Conservation (phyloP, 768 basidiomycete genomes). For the Heimioporus sp. region DNA sequence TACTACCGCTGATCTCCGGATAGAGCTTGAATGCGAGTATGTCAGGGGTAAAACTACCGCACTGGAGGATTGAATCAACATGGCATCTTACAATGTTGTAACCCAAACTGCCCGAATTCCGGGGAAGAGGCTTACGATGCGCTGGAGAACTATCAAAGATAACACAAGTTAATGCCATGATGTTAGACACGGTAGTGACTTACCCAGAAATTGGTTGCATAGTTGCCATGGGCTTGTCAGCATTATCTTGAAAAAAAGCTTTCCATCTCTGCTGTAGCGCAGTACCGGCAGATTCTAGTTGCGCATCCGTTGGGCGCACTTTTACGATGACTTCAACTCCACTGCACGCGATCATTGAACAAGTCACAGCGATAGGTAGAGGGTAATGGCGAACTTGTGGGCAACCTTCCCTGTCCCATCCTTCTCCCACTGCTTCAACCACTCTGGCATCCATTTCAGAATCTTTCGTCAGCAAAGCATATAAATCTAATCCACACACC, state of each 20-base stretch:
- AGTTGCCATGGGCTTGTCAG: conserved; percentile 30
- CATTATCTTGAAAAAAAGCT: conserved; percentile 8
- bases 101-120: too few relatives aligned
- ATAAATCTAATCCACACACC: conserved; percentile 38
- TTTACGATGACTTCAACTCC: conserved; percentile 19
- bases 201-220: conserved; percentile 43
- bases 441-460: conserved; percentile 27
- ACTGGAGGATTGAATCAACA: too few relatives aligned
- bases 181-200: background rate
- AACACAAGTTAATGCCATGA: background rate
- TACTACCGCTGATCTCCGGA: conserved; percentile 43
- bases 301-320: conserved; percentile 20
- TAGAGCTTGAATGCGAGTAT: conserved; percentile 27
- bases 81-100: too few relatives aligned
- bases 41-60: too few relatives aligned
- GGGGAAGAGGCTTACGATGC: too few relatives aligned
- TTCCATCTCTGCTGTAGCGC: conserved; percentile 22
- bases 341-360: conserved; percentile 8
- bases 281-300: conserved; percentile 19
- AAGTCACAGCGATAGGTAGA: background rate
- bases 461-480: conserved; percentile 2
- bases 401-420: conserved; percentile 47
- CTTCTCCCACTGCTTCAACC: conserved; percentile 30
- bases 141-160: too few relatives aligned
- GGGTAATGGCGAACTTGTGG: conserved; percentile 44